These are phyloP conservation scores for Plectranthus barbatus DNA, from an alignment of 257 asterid species.

Conservation along the genomic window DNA sequence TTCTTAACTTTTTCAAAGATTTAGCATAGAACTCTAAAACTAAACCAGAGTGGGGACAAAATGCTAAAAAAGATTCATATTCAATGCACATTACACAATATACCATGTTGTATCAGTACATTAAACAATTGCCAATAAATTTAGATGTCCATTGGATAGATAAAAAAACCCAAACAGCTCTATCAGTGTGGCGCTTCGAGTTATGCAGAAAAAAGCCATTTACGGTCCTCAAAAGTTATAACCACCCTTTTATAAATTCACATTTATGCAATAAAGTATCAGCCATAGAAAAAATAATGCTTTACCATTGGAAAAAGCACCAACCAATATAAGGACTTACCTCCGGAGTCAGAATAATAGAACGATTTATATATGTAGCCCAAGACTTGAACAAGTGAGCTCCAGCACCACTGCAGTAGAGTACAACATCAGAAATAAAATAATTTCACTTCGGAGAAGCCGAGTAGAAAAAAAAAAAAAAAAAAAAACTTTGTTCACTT, in stretches of 20 bases:
- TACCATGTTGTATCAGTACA: background rate
- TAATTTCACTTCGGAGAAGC: background rate
- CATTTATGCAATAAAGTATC: background rate
- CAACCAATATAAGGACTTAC: slow-evolving; percentile 24
- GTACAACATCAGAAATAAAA: slow-evolving; percentile 14
- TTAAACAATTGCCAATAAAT: background rate
- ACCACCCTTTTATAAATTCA: background rate
- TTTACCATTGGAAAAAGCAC: background rate
- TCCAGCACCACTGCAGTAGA: slow-evolving; percentile 85
- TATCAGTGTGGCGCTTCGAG: background rate
- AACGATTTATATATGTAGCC: slow-evolving; percentile 77
- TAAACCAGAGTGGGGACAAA: background rate
- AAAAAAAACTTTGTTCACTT: background rate
- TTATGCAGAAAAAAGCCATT: background rate
- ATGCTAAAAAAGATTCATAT: background rate
- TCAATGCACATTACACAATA: background rate
- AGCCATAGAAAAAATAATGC: background rate
- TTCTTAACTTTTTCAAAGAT: background rate
- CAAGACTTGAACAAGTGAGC: slow-evolving; percentile 98
- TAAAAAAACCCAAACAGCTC: background rate
- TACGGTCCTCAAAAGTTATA: too few relatives aligned
- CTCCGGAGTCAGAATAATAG: slow-evolving; percentile 96
- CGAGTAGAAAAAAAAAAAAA: background rate
- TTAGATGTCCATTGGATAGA: background rate
- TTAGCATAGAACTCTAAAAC: background rate